Percentiles rank a stretch among this genome's conserved stretches.
Conservation (phyloP, 768 basidiomycete genomes). For the Kwoniella heveanensis region DNA sequence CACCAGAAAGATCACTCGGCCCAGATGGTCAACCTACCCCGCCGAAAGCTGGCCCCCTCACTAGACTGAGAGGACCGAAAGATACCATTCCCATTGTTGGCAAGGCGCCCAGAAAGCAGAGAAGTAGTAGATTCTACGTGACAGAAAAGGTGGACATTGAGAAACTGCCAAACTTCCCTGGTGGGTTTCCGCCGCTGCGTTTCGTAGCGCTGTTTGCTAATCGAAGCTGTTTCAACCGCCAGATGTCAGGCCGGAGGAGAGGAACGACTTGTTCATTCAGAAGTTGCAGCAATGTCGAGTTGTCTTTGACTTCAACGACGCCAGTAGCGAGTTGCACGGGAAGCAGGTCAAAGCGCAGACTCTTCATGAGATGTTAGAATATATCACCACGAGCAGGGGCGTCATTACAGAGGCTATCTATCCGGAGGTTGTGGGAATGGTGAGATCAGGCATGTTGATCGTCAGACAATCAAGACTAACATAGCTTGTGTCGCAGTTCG, state of each 20-base stretch:
- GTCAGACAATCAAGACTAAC: no score
- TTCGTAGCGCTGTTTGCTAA: conserved; percentile 19
- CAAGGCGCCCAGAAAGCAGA: conserved; percentile 89
- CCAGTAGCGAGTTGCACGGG: conserved; percentile 89
- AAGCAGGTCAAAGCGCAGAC: conserved; percentile 99
- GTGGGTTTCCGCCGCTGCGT: conserved; percentile 37
- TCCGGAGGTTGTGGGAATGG: conserved; percentile 99
- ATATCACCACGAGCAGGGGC: conserved; percentile 92
- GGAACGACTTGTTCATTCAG: conserved; percentile 85
- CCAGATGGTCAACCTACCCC: conserved; percentile 53
- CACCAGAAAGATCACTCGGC: conserved; percentile 46
- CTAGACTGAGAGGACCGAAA: conserved; percentile 64
- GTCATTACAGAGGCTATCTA: conserved; percentile 97
- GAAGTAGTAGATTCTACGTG: conserved; percentile 93
- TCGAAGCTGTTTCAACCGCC: conserved; percentile 5
- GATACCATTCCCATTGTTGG: conserved; percentile 96
- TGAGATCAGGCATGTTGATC: no score
- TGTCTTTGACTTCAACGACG: conserved; percentile 98
- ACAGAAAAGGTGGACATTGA: conserved; percentile 96
- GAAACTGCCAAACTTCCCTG: conserved; percentile 78
- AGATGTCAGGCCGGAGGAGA: conserved; percentile 88
- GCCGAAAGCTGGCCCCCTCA: conserved; percentile 56
- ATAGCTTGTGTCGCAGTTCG: conserved; percentile 66
- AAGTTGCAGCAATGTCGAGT: conserved; percentile 96
- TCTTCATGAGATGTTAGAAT: conserved; percentile 96